These are phyloP conservation scores for Ligustrum vulgare DNA, from an alignment of 257 asterid species.

Conservation along the genomic window DNA sequence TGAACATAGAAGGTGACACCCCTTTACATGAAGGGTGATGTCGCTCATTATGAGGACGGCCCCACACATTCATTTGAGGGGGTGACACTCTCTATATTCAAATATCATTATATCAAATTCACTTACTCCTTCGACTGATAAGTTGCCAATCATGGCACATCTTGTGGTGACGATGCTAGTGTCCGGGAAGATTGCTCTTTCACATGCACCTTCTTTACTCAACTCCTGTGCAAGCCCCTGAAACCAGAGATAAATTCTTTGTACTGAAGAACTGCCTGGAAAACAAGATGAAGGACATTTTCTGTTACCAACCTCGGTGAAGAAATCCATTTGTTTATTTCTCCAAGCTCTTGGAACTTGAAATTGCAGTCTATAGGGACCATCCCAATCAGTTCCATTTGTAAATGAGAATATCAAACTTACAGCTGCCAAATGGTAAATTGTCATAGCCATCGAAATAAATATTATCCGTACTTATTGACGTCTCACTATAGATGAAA, in stretches of 20 bases:
- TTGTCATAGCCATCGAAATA: background rate
- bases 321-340: conserved; percentile 60
- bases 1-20: too few relatives aligned
- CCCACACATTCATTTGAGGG: too few relatives aligned
- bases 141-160: conserved; percentile 78
- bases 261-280: too few relatives aligned
- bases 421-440: conserved; percentile 50
- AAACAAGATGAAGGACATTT: background rate
- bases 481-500: too few relatives aligned
- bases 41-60: too few relatives aligned
- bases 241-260: background rate
- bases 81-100: too few relatives aligned
- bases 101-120: too few relatives aligned
- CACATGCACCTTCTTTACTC: conserved; percentile 86
- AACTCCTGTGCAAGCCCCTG: conserved; percentile 80
- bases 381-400: conserved; percentile 83
- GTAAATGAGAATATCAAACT: conserved; percentile 89
- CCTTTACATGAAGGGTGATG: too few relatives aligned
- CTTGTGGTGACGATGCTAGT: conserved; percentile 44
- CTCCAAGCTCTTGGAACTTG: conserved; percentile 80
- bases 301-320: conserved; percentile 59
- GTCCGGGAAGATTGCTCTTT: conserved; percentile 79
- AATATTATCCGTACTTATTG: too few relatives aligned
- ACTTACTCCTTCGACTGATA: conserved; percentile 74
- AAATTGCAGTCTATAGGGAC: conserved; percentile 77